phyloP scores from a whole-genome alignment of 2,329 filamentous ascomycete genomes.

The Aspergillus aculeatus region DNA sequence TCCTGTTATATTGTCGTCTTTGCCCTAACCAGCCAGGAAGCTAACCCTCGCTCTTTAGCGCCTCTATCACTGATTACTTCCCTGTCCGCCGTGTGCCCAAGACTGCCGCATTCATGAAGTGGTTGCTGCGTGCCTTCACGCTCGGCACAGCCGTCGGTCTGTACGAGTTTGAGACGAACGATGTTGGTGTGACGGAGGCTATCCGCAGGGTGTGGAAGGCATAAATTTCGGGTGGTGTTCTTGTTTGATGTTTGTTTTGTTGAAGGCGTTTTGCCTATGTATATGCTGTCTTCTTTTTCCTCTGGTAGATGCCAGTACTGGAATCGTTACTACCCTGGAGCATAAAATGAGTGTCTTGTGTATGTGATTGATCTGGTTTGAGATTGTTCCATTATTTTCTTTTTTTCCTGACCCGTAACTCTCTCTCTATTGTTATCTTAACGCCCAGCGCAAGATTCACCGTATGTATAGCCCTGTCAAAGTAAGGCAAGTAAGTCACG shows the following conservation, averaged over 20 bases:
- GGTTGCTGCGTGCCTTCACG: constrained; percentile 76
- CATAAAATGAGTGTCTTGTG: constrained; percentile 20
- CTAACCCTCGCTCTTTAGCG: constrained; percentile 38
- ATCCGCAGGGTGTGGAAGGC: constrained; percentile 89
- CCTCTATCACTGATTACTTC: constrained; percentile 87
- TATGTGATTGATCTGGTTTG: constrained; percentile 11
- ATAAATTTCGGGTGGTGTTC: constrained; percentile 33
- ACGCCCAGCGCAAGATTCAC: constrained; percentile 13
- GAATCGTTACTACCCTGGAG: constrained; percentile 16
- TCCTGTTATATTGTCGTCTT: background rate
- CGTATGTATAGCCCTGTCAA: background rate
- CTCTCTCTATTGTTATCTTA: constrained; percentile 5
- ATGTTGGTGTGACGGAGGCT: constrained; percentile 88
- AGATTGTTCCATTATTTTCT: constrained; percentile 1
- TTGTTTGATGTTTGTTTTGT: constrained; percentile 23
- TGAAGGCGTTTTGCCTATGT: constrained; percentile 35
- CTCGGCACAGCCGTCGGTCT: constrained; percentile 80
- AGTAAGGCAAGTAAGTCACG: background rate
- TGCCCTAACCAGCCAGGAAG: background rate
- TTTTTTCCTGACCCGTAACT: background rate
- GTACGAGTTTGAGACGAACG: constrained; percentile 99
- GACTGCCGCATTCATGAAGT: constrained; percentile 66
- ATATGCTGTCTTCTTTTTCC: constrained; percentile 30
- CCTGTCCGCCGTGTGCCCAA: constrained; percentile 69
- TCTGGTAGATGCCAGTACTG: constrained; percentile 14